phyloP scores from a whole-genome alignment of 768 basidiomycete genomes.

The Boletus edulis region DNA sequence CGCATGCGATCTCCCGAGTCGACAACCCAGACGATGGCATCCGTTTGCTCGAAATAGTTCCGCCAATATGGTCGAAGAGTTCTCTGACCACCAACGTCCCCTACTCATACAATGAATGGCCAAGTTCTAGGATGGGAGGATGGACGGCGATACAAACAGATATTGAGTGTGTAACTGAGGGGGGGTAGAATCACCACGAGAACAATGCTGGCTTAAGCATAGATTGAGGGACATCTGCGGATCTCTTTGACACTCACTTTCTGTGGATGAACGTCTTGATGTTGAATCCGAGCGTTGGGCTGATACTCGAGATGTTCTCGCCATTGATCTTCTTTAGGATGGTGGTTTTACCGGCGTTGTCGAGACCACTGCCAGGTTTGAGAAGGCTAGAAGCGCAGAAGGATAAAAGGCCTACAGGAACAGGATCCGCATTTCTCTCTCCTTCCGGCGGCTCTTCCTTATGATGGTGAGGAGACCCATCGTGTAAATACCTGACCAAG shows the following conservation, averaged over 20 bases:
- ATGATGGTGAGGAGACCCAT: constrained; percentile 98
- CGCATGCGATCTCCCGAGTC: constrained; percentile 92
- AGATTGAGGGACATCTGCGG: constrained; percentile 13
- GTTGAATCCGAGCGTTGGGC: constrained; percentile 96
- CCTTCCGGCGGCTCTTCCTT: constrained; percentile 91
- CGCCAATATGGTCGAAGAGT: constrained; percentile 97
- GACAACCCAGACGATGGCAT: constrained; percentile 98
- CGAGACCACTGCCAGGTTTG: constrained; percentile 69
- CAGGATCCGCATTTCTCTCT: constrained; percentile 93
- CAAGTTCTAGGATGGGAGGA: constrained; percentile 38
- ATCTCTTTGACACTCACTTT: constrained; percentile 54
- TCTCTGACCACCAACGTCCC: constrained; percentile 98
- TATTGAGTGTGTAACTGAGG: constrained; percentile 43
- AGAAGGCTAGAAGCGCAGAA: constrained; percentile 9
- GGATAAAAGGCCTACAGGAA: constrained; percentile 64
- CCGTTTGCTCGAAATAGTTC: constrained; percentile 99
- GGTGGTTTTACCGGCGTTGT: constrained; percentile 99
- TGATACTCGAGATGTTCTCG: constrained; percentile 85
- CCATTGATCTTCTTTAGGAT: constrained; percentile 93
- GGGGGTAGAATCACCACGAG: constrained; percentile 22
- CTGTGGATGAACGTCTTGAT: constrained; percentile 95
- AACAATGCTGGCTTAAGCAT: constrained; percentile 22
- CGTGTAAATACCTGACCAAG: not conserved
- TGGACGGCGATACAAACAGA: constrained; percentile 31
- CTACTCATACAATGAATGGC: constrained; percentile 78